Percentiles rank a stretch among this genome's conserved stretches.
These are phyloP conservation scores for Strobilomyces confusus DNA, from an alignment of 768 basidiomycete genomes.

Conservation along the genomic window DNA sequence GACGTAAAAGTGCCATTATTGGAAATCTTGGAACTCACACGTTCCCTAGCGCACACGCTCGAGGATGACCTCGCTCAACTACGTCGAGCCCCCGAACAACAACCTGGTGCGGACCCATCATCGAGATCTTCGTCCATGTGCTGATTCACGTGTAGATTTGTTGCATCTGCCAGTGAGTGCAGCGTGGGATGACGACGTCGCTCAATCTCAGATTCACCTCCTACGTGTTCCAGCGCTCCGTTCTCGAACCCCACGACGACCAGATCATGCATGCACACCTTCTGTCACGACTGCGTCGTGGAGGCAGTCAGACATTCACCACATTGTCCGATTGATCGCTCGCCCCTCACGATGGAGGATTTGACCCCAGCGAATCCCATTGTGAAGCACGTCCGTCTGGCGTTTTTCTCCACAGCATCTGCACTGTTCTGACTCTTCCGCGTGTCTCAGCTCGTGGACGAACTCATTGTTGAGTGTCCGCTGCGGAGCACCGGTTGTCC, in stretches of 20 bases:
- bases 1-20: too few relatives aligned
- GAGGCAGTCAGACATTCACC: conserved; percentile 61
- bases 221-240: conserved; percentile 45
- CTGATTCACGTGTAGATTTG: conserved; percentile 50
- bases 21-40: conserved; percentile 8
- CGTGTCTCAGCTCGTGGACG: conserved; percentile 67
- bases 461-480: conserved; percentile 71
- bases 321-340: conserved; percentile 84
- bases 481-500: conserved; percentile 56
- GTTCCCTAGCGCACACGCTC: background rate
- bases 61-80: conserved; percentile 39
- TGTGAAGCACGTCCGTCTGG: conserved; percentile 48
- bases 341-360: conserved; percentile 53
- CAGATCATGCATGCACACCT: conserved; percentile 76
- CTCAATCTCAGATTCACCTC: conserved; percentile 7
- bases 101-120: conserved; percentile 50
- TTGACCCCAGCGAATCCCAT: conserved; percentile 69
- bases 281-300: conserved; percentile 80
- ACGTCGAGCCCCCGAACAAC: conserved; percentile 57
- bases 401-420: conserved; percentile 1
- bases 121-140: background rate
- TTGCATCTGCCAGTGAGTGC: conserved; percentile 66
- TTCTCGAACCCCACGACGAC: conserved; percentile 77
- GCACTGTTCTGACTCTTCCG: conserved; percentile 3
- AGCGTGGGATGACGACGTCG: background rate